These are phyloP conservation scores for Raffaelea deltoideospora DNA, from an alignment of 2,329 filamentous ascomycete genomes.

Conservation along the genomic window DNA sequence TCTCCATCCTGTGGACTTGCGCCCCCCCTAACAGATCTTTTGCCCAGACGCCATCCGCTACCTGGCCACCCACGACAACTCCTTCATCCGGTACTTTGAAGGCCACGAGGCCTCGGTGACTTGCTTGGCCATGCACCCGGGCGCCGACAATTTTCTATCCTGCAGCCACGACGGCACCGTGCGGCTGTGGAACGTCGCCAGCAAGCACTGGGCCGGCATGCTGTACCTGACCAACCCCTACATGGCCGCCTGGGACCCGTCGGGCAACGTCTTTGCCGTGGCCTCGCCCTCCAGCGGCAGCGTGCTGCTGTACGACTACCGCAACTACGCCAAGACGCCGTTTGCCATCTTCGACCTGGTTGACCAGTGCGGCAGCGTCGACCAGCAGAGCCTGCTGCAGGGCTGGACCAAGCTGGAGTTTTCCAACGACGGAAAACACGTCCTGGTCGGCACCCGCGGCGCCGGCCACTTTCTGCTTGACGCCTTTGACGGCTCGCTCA, in stretches of 20 bases:
- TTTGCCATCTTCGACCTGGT: conserved; percentile 75
- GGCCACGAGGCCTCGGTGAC: conserved; percentile 81
- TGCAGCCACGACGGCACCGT: conserved; percentile 85
- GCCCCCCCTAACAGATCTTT: too few species aligned
- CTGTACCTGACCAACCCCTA: conserved; percentile 69
- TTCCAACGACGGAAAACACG: conserved; percentile 81
- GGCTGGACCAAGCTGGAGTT: conserved; percentile 91
- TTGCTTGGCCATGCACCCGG: conserved; percentile 67
- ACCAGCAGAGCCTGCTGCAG: conserved; percentile 42
- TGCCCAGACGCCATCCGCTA: conserved; percentile 62
- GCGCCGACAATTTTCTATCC: conserved; percentile 81
- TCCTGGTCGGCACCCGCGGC: conserved; percentile 73
- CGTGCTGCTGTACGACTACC: conserved; percentile 79
- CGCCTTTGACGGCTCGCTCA: conserved; percentile 70
- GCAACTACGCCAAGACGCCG: conserved; percentile 84
- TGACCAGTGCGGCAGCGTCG: conserved; percentile 32
- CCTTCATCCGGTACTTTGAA: conserved; percentile 89
- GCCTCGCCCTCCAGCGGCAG: conserved; percentile 66
- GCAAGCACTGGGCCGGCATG: conserved; percentile 64
- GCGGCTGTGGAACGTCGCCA: conserved; percentile 75
- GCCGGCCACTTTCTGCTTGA: conserved; percentile 85
- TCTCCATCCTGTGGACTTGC: neutral
- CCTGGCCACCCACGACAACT: conserved; percentile 86
- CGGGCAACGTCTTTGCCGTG: conserved; percentile 80
- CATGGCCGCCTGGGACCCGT: conserved; percentile 81